Evolutionary conservation across 805 yeast genomes (phyloP).

Genomic region (Candida methanosorbosa): DNA sequence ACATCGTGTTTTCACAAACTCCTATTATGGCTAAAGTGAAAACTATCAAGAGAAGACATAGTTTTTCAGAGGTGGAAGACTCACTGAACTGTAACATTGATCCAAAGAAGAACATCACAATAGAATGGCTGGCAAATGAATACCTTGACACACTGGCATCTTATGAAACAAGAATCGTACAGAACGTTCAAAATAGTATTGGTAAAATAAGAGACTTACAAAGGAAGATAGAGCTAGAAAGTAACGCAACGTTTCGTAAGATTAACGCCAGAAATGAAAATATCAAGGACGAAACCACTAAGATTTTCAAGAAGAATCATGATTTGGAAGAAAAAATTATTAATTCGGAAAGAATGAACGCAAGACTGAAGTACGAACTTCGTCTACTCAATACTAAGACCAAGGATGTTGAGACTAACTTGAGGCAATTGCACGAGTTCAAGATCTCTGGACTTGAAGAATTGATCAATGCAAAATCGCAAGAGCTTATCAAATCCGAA

Average conservation of each 20-base stretch:
- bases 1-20: background rate
- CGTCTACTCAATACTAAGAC: slow-evolving; percentile 50
- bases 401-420: slow-evolving; percentile 57
- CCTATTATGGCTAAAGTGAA: slow-evolving; percentile 2
- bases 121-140: slow-evolving; percentile 18
- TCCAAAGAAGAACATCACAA: slow-evolving; percentile 6
- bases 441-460: slow-evolving; percentile 23
- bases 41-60: too few species aligned
- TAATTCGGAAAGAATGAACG: slow-evolving; percentile 47
- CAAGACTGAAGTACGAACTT: slow-evolving; percentile 58
- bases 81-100: slow-evolving; percentile 10
- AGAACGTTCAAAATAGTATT: background rate
- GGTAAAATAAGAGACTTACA: background rate
- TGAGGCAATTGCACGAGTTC: slow-evolving; percentile 24
- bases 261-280: background rate
- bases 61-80: slow-evolving; percentile 21
- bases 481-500: background rate
- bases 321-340: slow-evolving; percentile 29
- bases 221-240: slow-evolving; percentile 5
- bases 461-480: slow-evolving; percentile 4
- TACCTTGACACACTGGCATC: slow-evolving; percentile 9
- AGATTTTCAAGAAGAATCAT: slow-evolving; percentile 13
- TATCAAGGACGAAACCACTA: slow-evolving; percentile 8
- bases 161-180: slow-evolving; percentile 11
- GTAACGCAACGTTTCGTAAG: slow-evolving; percentile 15